Conservation (phyloP, 2,329 filamentous ascomycete species). For the Chalara sp. region DNA sequence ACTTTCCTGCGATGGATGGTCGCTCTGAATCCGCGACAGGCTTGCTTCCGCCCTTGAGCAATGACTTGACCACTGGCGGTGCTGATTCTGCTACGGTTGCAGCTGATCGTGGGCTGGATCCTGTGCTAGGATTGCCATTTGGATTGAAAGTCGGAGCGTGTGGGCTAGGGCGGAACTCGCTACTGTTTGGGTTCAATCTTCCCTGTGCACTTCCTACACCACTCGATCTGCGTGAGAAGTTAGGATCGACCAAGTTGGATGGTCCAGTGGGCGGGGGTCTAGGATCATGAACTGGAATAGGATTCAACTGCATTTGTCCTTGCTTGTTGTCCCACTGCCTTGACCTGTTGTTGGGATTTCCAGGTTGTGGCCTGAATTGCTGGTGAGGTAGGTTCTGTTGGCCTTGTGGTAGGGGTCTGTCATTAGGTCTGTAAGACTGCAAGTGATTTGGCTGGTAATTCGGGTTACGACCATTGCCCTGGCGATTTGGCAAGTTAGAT, state of each 20-base stretch:
- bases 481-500: slow-evolving; percentile 19
- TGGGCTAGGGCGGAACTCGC: slow-evolving; percentile 81
- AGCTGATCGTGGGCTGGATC: slow-evolving; percentile 64
- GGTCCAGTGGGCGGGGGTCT: slow-evolving; percentile 71
- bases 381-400: slow-evolving; percentile 19
- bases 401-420: slow-evolving; percentile 15
- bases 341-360: slow-evolving; percentile 19
- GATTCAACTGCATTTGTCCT: slow-evolving; percentile 12
- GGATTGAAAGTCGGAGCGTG: slow-evolving; percentile 78
- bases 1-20: slow-evolving; percentile 45
- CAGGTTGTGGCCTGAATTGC: slow-evolving; percentile 14
- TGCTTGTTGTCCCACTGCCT: slow-evolving; percentile 22
- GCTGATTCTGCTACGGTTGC: slow-evolving; percentile 24
- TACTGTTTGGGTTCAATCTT: slow-evolving; percentile 58
- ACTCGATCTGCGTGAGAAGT: slow-evolving; percentile 47
- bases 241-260: slow-evolving; percentile 45
- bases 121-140: slow-evolving; percentile 49
- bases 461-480: slow-evolving; percentile 25
- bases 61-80: slow-evolving; percentile 35
- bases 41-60: slow-evolving; percentile 57
- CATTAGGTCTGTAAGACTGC: slow-evolving; percentile 24
- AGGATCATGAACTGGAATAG: slow-evolving; percentile 42
- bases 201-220: slow-evolving; percentile 44
- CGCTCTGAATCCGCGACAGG: slow-evolving; percentile 52
- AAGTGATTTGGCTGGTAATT: slow-evolving; percentile 36